These are phyloP conservation scores for Podaxis sp. DNA, from an alignment of 768 basidiomycete species.

Conservation along the genomic window DNA sequence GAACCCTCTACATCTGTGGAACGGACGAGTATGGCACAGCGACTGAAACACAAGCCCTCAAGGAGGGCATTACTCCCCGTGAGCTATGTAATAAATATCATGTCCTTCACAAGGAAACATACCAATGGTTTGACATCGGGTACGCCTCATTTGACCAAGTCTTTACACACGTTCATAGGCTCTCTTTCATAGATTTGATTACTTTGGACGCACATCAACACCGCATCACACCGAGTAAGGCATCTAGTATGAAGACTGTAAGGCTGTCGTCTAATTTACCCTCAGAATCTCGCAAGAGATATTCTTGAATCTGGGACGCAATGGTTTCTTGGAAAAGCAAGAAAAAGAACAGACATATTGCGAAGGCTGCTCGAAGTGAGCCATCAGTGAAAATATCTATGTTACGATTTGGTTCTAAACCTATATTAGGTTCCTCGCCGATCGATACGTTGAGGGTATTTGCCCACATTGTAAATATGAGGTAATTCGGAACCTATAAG, in stretches of 20 bases:
- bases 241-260: not conserved
- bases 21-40: slow-evolving; percentile 99
- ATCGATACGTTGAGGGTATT: slow-evolving; percentile 96
- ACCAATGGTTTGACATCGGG: slow-evolving; percentile 98
- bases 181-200: slow-evolving; percentile 66
- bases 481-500: not conserved
- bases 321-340: slow-evolving; percentile 75
- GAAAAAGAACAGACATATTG: slow-evolving; percentile 93
- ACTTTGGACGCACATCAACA: slow-evolving; percentile 94
- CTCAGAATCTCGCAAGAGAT: slow-evolving; percentile 85
- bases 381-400: not conserved
- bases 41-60: slow-evolving; percentile 94
- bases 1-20: slow-evolving; percentile 93
- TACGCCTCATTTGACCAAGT: slow-evolving; percentile 25
- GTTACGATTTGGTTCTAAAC: not conserved
- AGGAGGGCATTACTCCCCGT: slow-evolving; percentile 75
- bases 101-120: slow-evolving; percentile 83
- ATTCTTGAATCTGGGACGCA: slow-evolving; percentile 77
- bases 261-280: not conserved
- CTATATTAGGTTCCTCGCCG: slow-evolving; percentile 76
- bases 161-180: slow-evolving; percentile 6
- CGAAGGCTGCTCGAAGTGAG: slow-evolving; percentile 81
- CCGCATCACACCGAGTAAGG: slow-evolving; percentile 81
- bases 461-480: slow-evolving; percentile 92
- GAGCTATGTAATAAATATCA: slow-evolving; percentile 91